Evolutionary conservation across 2,329 filamentous ascomycete genomes (phyloP), one percentile per base, ranked within the genome.

Genomic region (Sclerotinia glacialis): DNA sequence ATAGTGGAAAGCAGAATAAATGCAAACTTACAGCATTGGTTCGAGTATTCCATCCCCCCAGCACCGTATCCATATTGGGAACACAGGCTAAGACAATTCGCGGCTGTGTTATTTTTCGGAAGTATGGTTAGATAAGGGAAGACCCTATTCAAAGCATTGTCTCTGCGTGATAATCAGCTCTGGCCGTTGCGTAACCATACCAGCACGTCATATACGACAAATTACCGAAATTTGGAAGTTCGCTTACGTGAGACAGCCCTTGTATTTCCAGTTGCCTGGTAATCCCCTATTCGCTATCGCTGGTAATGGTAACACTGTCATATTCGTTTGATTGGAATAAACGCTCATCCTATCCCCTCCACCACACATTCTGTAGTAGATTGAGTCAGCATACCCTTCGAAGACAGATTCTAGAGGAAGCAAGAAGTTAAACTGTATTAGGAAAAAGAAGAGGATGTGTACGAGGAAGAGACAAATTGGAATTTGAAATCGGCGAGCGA

Each of bases 171-270:
- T 21, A 40, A 46, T 65, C 54, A 65, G 64, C 21, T 65, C 18
- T 28, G n/a, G 18, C 16, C n/a, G 49, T 28, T 18, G 40, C 58
- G 8, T 37, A 40, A 44, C 54, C 26, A 52, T 49, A 60, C 42
- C 21, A 28, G 56, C 56, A 60, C 56, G 55, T 52, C 53, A 49
- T 23, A 21, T 49, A 23, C 16, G 42, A 52, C 23, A 16, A 49
- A 31, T 14, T 21, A 31, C 6, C 26, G 8, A n/a, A n/a, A 21
- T 23, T 46, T n/a, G n/a, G 26, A 34, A 54, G 21, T 46, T 47
- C n/a, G 68, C 69, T 40, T 59, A 70, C 12, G 80, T 78, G 1
- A 72, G 47, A 61, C 72, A 73, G 16, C 71, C 72, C 42, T 65
- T 60, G 50, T 73, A 73, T 40, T 66, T 59, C 72, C 72, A 73